These are phyloP conservation scores for Exophiala oligosperma DNA, from an alignment of 2,329 filamentous ascomycete genomes.

Conservation along the genomic window DNA sequence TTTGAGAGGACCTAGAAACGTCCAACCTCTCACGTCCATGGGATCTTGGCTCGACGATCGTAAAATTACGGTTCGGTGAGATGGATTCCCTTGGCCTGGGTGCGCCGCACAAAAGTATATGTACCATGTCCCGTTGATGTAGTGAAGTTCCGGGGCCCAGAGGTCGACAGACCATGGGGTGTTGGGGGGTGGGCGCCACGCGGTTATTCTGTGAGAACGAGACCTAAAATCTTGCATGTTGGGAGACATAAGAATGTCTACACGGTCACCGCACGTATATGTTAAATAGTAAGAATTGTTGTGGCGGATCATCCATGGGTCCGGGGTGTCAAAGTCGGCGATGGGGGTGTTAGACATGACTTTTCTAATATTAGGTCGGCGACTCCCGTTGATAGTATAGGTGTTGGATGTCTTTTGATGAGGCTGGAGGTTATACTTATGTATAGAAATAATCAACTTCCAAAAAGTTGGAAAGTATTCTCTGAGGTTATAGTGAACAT, in stretches of 20 bases:
- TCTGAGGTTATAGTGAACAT: no score
- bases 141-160: conserved; percentile 59
- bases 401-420: no score
- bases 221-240: conserved; percentile 35
- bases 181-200: conserved; percentile 43
- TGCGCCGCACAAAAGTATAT: conserved; percentile 44
- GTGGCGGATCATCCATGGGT: conserved; percentile 34
- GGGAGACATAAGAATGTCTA: conserved; percentile 38
- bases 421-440: no score
- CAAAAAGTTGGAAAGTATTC: no score
- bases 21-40: conserved; percentile 23
- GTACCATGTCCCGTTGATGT: conserved; percentile 54
- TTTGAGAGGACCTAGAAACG: conserved; percentile 25
- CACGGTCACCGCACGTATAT: conserved; percentile 37
- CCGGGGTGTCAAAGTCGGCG: conserved; percentile 33
- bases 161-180: conserved; percentile 47
- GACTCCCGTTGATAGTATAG: no score
- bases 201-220: conserved; percentile 26
- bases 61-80: conserved; percentile 25
- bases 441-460: no score
- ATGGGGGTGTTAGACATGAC: conserved; percentile 35
- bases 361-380: no score
- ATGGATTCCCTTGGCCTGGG: conserved; percentile 23
- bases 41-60: conserved; percentile 20
- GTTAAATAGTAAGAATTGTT: conserved; percentile 35